phyloP scores from a whole-genome alignment of 345 rosid genomes.

The Anastatica hierochuntica region DNA sequence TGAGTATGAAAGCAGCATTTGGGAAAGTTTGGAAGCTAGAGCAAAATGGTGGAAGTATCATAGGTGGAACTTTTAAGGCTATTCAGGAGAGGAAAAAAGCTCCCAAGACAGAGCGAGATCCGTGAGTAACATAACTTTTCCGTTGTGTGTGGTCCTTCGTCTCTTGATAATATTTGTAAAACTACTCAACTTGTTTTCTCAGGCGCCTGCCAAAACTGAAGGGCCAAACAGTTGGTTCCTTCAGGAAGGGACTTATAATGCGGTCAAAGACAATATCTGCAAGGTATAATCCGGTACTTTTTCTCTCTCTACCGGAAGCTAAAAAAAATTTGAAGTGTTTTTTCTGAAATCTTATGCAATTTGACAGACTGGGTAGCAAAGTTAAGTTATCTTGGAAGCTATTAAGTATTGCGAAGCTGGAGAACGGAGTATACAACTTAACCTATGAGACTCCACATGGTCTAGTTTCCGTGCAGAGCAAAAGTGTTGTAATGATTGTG shows the following conservation, averaged over 20 bases:
- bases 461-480: slow-evolving; percentile 51
- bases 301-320: not conserved
- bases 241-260: slow-evolving; percentile 79
- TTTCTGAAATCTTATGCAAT: not conserved
- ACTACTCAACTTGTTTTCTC: slow-evolving; percentile 15
- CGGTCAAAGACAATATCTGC: slow-evolving; percentile 74
- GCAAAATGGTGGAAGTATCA: slow-evolving; percentile 76
- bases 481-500: slow-evolving; percentile 70
- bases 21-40: slow-evolving; percentile 95
- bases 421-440: slow-evolving; percentile 48
- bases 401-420: slow-evolving; percentile 49
- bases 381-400: slow-evolving; percentile 89
- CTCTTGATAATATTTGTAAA: not conserved
- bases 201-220: slow-evolving; percentile 82
- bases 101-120: slow-evolving; percentile 62
- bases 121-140: slow-evolving; percentile 41
- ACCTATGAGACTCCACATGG: slow-evolving; percentile 91
- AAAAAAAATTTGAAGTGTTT: not conserved
- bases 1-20: slow-evolving; percentile 95
- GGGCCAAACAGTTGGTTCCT: slow-evolving; percentile 96
- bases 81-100: slow-evolving; percentile 64
- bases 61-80: slow-evolving; percentile 73
- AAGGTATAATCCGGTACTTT: slow-evolving; percentile 33
- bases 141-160: slow-evolving; percentile 1
- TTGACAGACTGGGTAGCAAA: slow-evolving; percentile 67